Percentiles rank a stretch among this genome's conserved stretches.
Evolutionary conservation across 1,284 basidiomycete species (phyloP).

Genomic region (Trichosporon coremiiforme): DNA sequence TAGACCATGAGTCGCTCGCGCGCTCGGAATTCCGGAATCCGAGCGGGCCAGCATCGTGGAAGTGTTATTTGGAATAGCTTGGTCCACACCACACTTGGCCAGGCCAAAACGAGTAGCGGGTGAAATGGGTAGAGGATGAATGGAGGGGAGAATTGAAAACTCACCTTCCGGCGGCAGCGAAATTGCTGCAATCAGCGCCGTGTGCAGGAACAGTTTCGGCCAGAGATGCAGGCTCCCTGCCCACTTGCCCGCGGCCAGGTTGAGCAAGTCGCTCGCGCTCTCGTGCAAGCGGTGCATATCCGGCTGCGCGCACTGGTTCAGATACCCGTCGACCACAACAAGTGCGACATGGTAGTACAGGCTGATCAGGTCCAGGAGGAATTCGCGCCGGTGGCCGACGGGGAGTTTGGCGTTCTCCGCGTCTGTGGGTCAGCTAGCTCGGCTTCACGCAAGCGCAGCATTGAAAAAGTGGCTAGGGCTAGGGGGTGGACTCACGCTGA

Average conservation of each 20-base stretch:
- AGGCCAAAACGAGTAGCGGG: too few relatives aligned
- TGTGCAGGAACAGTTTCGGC: slow-evolving; percentile 33
- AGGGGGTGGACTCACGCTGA: slow-evolving; percentile 14
- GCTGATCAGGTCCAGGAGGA: slow-evolving; percentile 29
- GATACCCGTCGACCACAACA: slow-evolving; percentile 29
- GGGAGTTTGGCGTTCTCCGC: slow-evolving; percentile 25
- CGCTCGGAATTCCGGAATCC: neutral
- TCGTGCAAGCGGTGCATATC: slow-evolving; percentile 19
- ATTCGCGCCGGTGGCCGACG: slow-evolving; percentile 24
- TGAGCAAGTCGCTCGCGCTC: slow-evolving; percentile 27
- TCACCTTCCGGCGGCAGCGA: slow-evolving; percentile 24
- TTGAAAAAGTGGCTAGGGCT: too few relatives aligned
- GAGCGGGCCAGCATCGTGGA: too few relatives aligned
- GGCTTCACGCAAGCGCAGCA: too few relatives aligned
- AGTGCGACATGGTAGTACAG: slow-evolving; percentile 32
- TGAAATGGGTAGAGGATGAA: too few relatives aligned
- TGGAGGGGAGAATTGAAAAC: neutral
- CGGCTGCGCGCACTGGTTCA: slow-evolving; percentile 23
- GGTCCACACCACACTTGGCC: too few relatives aligned
- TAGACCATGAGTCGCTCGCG: neutral
- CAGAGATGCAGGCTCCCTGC: slow-evolving; percentile 28
- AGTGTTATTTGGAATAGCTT: too few relatives aligned
- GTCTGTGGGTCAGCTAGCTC: slow-evolving; percentile 20
- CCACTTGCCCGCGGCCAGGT: slow-evolving; percentile 28
- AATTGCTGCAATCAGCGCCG: slow-evolving; percentile 28